These are phyloP conservation scores for Petunia axillaris DNA, from an alignment of 257 asterid species.

Conservation along the genomic window DNA sequence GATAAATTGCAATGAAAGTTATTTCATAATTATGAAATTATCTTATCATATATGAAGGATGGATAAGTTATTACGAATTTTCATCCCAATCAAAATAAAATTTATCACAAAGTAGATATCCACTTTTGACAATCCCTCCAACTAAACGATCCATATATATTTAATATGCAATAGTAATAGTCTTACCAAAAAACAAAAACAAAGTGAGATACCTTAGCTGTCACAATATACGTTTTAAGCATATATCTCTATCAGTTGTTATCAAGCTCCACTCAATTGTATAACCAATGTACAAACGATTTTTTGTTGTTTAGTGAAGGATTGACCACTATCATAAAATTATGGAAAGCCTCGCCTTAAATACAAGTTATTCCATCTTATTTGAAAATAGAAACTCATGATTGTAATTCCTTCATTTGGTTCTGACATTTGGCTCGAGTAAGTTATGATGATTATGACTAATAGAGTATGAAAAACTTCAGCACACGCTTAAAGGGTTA, in stretches of 20 bases:
- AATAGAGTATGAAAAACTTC: no score
- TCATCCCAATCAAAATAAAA: no score
- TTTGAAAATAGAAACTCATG: neutral
- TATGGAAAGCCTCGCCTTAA: neutral
- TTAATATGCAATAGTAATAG: neutral
- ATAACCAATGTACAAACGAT: neutral
- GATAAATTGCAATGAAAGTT: no score
- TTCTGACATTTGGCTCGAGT: neutral
- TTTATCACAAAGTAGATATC: no score
- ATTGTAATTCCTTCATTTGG: neutral
- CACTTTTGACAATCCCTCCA: no score
- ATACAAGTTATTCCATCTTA: neutral
- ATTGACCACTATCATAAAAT: neutral
- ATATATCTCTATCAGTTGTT: neutral
- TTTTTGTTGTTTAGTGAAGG: neutral
- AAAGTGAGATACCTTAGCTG: neutral
- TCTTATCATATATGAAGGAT: no score
- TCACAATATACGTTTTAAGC: neutral
- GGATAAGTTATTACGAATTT: no score
- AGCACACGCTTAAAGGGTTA: no score
- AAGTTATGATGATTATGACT: no score
- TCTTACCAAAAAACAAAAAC: no score
- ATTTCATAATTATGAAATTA: no score
- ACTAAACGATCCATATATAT: no score
- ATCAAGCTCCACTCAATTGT: neutral